These are phyloP conservation scores for Pythium apleroticum DNA, from an alignment of 352 stramenopile species.

Conservation along the genomic window DNA sequence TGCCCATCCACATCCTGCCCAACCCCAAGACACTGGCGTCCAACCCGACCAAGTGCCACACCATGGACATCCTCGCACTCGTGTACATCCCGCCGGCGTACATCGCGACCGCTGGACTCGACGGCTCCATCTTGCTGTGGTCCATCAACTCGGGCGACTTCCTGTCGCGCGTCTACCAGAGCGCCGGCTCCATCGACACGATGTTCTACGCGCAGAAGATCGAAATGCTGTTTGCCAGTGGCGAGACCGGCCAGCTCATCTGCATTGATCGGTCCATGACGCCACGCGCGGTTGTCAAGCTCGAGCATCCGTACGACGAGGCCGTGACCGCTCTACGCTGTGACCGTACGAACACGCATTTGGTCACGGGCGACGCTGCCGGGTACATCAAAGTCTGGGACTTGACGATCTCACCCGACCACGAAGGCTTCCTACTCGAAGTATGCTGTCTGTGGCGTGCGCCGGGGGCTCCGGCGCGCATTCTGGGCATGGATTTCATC, in stretches of 20 bases:
- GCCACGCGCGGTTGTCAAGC: slow-evolving; percentile 43
- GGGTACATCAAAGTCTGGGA: slow-evolving; percentile 72
- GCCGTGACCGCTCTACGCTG: slow-evolving; percentile 50
- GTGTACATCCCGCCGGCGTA: slow-evolving; percentile 73
- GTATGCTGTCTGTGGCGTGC: slow-evolving; percentile 57
- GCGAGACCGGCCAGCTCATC: slow-evolving; percentile 58
- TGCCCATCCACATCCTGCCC: slow-evolving; percentile 59
- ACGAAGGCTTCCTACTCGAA: slow-evolving; percentile 61
- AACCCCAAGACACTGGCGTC: slow-evolving; percentile 29
- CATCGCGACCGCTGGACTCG: slow-evolving; percentile 63
- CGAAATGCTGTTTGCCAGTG: slow-evolving; percentile 67
- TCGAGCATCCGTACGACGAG: slow-evolving; percentile 40
- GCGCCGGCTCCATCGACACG: slow-evolving; percentile 56
- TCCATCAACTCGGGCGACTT: slow-evolving; percentile 78
- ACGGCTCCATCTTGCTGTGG: slow-evolving; percentile 77
- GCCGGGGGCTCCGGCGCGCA: slow-evolving; percentile 27
- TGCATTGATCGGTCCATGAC: slow-evolving; percentile 72
- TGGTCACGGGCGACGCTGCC: slow-evolving; percentile 56
- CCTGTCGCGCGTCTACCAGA: slow-evolving; percentile 61
- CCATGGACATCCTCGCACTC: slow-evolving; percentile 67
- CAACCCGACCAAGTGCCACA: slow-evolving; percentile 43
- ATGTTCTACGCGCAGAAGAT: slow-evolving; percentile 73
- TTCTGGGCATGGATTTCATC: slow-evolving; percentile 60
- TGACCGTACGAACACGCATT: slow-evolving; percentile 59
- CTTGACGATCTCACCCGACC: slow-evolving; percentile 44